Evolutionary conservation across 1,284 basidiomycete species (phyloP).

Genomic region (Ustilago nuda): DNA sequence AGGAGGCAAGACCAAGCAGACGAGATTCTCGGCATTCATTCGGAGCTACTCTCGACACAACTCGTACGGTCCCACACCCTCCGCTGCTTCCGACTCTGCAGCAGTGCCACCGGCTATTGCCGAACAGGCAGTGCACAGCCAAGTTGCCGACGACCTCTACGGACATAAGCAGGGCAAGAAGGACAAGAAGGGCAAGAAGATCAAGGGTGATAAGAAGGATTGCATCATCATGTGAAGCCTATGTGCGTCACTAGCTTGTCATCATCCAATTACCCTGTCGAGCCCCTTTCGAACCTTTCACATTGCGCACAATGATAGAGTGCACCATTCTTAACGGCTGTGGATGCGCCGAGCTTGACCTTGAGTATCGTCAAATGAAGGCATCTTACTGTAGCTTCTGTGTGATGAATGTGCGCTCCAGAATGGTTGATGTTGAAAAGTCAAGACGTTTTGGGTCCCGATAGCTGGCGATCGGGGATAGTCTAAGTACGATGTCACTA

Average conservation of each 20-base stretch:
- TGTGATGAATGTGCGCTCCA: slow-evolving; percentile 1
- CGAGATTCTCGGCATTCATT: slow-evolving; percentile 33
- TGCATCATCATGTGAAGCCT: slow-evolving; percentile 40
- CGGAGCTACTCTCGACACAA: slow-evolving; percentile 8
- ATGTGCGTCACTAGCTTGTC: neutral
- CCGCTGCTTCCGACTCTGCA: neutral
- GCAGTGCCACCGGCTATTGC: neutral
- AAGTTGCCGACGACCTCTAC: slow-evolving; percentile 41
- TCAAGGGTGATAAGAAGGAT: slow-evolving; percentile 42
- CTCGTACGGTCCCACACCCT: neutral
- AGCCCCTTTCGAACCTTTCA: neutral
- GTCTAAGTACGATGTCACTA: too few relatives aligned
- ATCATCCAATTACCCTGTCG: neutral
- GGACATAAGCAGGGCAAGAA: slow-evolving; percentile 31
- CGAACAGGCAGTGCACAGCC: slow-evolving; percentile 17
- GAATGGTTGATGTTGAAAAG: neutral
- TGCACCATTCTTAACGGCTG: neutral
- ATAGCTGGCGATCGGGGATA: too few relatives aligned
- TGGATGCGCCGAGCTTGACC: neutral
- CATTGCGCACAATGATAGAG: neutral
- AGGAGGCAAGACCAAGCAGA: slow-evolving; percentile 23
- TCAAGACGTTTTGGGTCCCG: too few relatives aligned
- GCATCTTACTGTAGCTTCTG: neutral
- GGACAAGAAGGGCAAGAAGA: slow-evolving; percentile 20
- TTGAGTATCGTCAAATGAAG: neutral